Conservation (phyloP, 176 grass and related monocot species). For the Dendrocalamus sinicus region DNA sequence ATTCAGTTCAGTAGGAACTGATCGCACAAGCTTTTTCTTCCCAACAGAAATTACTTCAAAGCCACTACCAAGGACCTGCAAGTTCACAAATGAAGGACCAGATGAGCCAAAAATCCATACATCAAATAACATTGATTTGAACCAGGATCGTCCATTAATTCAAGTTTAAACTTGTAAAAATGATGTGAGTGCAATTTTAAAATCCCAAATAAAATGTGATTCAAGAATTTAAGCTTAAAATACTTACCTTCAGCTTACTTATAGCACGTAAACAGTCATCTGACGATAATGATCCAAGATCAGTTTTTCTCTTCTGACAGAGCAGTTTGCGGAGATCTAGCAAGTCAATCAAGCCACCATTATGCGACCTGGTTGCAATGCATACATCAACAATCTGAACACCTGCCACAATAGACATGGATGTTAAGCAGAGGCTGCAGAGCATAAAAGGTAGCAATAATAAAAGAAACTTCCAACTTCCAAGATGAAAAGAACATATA, state of each 20-base stretch:
- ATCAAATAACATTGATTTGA: constrained; percentile 2
- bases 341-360: constrained; percentile 92
- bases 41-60: constrained; percentile 98
- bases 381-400: constrained; percentile 98
- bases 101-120: background rate
- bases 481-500: background rate
- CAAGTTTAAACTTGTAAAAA: constrained; percentile 8
- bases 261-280: constrained; percentile 97
- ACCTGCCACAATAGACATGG: constrained; percentile 52
- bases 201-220: constrained; percentile 11
- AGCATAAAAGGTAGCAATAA: constrained; percentile 28
- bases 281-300: constrained; percentile 71
- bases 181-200: background rate
- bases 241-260: constrained; percentile 89
- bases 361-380: constrained; percentile 83
- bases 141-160: background rate
- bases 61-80: constrained; percentile 85
- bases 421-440: constrained; percentile 21
- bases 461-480: constrained; percentile 4
- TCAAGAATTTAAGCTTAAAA: constrained; percentile 8
- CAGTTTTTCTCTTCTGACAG: constrained; percentile 72
- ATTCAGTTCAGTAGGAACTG: constrained; percentile 94
- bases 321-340: constrained; percentile 81
- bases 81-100: constrained; percentile 44
- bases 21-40: constrained; percentile 86